Percentiles rank a stretch among this genome's conserved stretches.
These are phyloP conservation scores for Colletotrichum tofieldiae DNA, from an alignment of 2,329 filamentous ascomycete genomes.

Conservation along the genomic window DNA sequence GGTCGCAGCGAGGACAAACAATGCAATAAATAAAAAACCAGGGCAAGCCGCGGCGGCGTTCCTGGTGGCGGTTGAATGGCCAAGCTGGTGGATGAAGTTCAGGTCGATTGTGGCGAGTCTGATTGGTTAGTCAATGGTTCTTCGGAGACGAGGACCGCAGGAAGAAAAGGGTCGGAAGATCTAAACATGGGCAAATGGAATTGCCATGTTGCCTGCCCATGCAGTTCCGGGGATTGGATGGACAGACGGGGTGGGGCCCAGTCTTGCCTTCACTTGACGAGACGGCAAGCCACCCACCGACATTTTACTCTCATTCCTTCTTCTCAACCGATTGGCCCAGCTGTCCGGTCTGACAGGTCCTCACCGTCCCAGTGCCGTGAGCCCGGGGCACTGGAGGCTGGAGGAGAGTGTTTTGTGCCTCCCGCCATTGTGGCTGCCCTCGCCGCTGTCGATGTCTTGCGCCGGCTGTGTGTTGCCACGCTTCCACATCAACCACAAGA, in stretches of 20 bases:
- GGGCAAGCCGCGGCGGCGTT: background rate
- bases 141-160: background rate
- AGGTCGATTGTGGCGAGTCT: background rate
- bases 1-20: no score
- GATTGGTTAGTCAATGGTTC: background rate
- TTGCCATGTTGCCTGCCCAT: slow-evolving; percentile 21
- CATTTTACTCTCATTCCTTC: background rate
- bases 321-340: background rate
- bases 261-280: background rate
- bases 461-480: background rate
- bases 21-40: no score
- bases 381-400: background rate
- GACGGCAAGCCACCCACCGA: background rate
- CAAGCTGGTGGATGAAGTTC: background rate
- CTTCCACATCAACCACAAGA: background rate
- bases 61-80: background rate
- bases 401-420: background rate
- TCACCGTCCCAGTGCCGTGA: background rate
- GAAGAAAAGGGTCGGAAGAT: background rate
- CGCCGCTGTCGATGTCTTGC: background rate
- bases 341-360: slow-evolving; percentile 6
- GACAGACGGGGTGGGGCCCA: slow-evolving; percentile 3
- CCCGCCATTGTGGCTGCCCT: background rate
- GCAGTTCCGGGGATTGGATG: background rate
- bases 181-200: slow-evolving; percentile 24